Evolutionary conservation across 179 eudicot genomes (phyloP).

Genomic region (Silene vulgaris): DNA sequence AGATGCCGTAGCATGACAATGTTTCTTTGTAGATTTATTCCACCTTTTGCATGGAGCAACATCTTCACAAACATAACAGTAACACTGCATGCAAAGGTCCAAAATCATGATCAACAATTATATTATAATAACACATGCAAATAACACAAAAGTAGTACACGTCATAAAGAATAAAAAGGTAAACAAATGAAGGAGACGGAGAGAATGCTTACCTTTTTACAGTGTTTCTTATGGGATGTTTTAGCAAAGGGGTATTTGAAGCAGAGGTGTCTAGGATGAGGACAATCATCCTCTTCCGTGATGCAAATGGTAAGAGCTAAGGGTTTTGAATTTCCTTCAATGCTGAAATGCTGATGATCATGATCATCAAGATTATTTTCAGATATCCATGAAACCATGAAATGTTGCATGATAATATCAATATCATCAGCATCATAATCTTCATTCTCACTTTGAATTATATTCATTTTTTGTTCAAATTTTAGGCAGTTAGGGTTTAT

Average conservation of each 20-base stretch:
- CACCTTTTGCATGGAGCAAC: slow-evolving; percentile 22
- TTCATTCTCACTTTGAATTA: too few species aligned
- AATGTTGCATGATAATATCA: neutral
- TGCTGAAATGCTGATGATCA: neutral
- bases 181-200: neutral
- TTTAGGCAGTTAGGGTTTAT: too few species aligned
- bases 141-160: neutral
- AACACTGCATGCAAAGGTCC: slow-evolving; percentile 4
- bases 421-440: neutral
- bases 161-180: too few species aligned
- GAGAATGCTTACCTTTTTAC: slow-evolving; percentile 2
- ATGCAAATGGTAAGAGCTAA: neutral
- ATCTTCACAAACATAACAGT: slow-evolving; percentile 22
- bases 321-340: too few species aligned
- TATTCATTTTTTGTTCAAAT: neutral
- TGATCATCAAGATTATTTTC: neutral
- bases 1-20: slow-evolving; percentile 18
- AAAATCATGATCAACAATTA: neutral
- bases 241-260: slow-evolving; percentile 17
- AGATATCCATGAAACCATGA: slow-evolving; percentile 12
- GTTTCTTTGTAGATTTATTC: slow-evolving; percentile 9
- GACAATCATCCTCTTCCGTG: slow-evolving; percentile 19
- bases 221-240: slow-evolving; percentile 18
- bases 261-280: slow-evolving; percentile 23
- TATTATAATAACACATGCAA: neutral